phyloP scores from a whole-genome alignment of 768 basidiomycete genomes.

The Lentinula sp. region DNA sequence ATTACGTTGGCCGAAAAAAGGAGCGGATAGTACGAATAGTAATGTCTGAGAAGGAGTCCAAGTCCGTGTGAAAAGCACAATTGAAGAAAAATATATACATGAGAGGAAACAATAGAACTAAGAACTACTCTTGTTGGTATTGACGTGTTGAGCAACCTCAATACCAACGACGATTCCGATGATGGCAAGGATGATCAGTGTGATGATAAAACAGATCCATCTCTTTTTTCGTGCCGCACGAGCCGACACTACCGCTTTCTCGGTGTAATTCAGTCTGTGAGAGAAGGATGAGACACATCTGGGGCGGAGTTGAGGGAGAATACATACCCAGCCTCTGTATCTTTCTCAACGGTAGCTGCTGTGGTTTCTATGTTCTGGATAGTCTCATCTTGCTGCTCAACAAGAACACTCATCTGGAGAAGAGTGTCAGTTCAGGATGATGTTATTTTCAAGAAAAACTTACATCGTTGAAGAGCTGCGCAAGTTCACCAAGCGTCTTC shows the following conservation, averaged over 20 bases:
- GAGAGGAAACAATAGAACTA: not conserved
- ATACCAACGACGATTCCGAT: constrained; percentile 58
- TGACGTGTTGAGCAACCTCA: constrained; percentile 40
- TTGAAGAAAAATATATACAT: not conserved
- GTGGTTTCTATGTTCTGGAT: constrained; percentile 79
- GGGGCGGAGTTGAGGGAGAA: not conserved
- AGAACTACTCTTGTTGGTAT: constrained; percentile 25
- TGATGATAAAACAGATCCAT: constrained; percentile 91
- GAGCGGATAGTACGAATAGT: not conserved
- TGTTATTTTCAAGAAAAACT: constrained; percentile 15
- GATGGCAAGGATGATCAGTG: constrained; percentile 60
- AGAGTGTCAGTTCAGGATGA: constrained; percentile 1
- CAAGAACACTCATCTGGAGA: constrained; percentile 83
- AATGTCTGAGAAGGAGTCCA: not conserved
- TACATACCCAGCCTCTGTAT: constrained; percentile 78
- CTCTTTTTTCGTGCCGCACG: constrained; percentile 89
- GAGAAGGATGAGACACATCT: constrained; percentile 6
- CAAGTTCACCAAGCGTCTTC: constrained; percentile 85
- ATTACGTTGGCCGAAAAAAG: not conserved
- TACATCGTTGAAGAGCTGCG: constrained; percentile 94
- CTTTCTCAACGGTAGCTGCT: constrained; percentile 69
- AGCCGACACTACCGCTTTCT: constrained; percentile 83
- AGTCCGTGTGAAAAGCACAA: not conserved
- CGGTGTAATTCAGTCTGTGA: constrained; percentile 70
- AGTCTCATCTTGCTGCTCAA: constrained; percentile 90